Evolutionary conservation across 2,329 filamentous ascomycete species (phyloP).

Genomic region (Colletotrichum abscissum): DNA sequence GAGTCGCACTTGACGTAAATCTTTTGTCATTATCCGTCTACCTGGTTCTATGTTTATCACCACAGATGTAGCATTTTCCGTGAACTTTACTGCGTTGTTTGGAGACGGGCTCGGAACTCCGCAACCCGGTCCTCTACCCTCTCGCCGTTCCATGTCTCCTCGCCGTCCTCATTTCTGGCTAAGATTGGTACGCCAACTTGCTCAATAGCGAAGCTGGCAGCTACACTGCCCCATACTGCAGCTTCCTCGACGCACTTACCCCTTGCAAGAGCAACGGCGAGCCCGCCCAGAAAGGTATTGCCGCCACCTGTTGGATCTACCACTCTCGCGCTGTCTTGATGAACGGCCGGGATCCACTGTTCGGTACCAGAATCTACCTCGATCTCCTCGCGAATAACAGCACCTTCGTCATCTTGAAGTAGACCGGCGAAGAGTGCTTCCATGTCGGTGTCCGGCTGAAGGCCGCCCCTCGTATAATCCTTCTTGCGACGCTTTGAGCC

Average conservation of each 20-base stretch:
- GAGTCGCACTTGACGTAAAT: neutral
- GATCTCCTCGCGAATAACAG: constrained; percentile 67
- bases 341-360: constrained; percentile 84
- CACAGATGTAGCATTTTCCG: neutral
- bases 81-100: neutral
- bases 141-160: constrained; percentile 72
- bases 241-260: constrained; percentile 75
- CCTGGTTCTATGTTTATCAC: neutral
- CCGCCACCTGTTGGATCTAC: constrained; percentile 96
- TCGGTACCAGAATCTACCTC: constrained; percentile 73
- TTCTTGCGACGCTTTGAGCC: constrained; percentile 53
- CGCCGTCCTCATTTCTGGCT: constrained; percentile 52
- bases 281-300: constrained; percentile 83
- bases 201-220: constrained; percentile 93
- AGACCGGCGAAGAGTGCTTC: constrained; percentile 70
- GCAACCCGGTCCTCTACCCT: constrained; percentile 62
- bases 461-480: constrained; percentile 59
- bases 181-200: constrained; percentile 86
- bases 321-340: constrained; percentile 66
- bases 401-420: constrained; percentile 63
- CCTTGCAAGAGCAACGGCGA: constrained; percentile 68
- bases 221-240: constrained; percentile 81
- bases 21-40: neutral
- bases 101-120: constrained; percentile 59
- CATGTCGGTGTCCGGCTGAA: constrained; percentile 72